Evolutionary conservation across 331 rosid genomes (phyloP).

Genomic region (Rhamnella rubrinervis): DNA sequence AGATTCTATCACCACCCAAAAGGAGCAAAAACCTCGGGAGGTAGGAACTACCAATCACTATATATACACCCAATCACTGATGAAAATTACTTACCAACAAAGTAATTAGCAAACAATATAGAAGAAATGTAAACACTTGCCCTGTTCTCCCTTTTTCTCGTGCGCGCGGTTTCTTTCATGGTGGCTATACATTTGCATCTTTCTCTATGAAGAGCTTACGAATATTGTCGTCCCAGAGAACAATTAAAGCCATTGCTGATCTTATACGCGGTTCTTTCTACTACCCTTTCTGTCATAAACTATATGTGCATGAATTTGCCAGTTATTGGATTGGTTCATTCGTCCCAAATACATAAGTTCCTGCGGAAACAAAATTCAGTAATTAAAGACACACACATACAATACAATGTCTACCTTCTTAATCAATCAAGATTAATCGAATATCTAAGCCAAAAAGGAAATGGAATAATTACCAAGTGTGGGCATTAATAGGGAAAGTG

Average conservation of each 20-base stretch:
- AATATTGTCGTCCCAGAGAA: not conserved
- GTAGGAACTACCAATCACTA: not conserved
- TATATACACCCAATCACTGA: not conserved
- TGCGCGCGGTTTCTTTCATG: not conserved
- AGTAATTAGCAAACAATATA: not conserved
- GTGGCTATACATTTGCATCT: not conserved
- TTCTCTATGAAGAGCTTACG: not conserved
- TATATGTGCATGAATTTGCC: too few species aligned
- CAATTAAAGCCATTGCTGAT: not conserved
- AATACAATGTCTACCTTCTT: not conserved
- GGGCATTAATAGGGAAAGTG: constrained; percentile 69
- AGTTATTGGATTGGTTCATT: constrained; percentile 7
- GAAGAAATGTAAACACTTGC: not conserved
- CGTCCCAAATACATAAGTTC: constrained; percentile 60
- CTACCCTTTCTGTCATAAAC: not conserved
- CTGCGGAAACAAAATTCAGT: constrained; percentile 41
- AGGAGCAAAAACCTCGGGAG: too few species aligned
- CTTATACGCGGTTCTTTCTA: constrained; percentile 1
- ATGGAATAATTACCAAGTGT: constrained; percentile 55
- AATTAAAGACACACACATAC: not conserved
- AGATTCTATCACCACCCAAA: too few species aligned
- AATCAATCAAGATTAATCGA: not conserved
- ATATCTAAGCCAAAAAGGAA: not conserved
- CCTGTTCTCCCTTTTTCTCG: not conserved
- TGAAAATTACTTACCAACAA: not conserved